Evolutionary conservation across 2,329 filamentous ascomycete genomes (phyloP).

Genomic region (Diaporthe citrichinensis): DNA sequence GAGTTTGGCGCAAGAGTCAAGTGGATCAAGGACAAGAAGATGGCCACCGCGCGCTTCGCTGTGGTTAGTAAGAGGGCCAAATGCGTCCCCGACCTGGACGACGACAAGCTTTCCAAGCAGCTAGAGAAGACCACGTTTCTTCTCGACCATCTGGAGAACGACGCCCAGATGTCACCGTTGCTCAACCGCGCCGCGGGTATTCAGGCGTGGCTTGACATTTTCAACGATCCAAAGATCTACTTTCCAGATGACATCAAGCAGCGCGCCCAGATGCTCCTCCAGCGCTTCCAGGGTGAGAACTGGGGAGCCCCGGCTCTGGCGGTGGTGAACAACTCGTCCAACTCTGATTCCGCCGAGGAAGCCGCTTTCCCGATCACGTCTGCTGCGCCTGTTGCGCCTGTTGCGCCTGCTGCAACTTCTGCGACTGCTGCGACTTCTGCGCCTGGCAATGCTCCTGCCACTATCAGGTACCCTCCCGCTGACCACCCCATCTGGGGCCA

Average conservation of each 20-base stretch:
- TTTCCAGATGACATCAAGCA: constrained; percentile 28
- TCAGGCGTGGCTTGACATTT: neutral
- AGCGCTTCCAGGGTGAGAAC: constrained; percentile 4
- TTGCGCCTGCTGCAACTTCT: no score
- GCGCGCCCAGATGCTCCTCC: constrained; percentile 32
- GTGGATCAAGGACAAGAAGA: neutral
- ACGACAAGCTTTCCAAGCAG: neutral
- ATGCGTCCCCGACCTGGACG: neutral
- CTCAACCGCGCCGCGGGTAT: neutral
- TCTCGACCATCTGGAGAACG: constrained; percentile 18
- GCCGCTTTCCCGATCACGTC: neutral
- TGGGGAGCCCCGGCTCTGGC: neutral
- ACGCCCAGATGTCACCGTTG: neutral
- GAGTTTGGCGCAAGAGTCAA: neutral
- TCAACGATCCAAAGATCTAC: neutral
- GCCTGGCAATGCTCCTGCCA: neutral
- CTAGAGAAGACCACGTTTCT: no score
- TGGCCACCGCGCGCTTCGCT: neutral
- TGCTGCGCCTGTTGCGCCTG: neutral
- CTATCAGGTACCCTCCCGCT: constrained; percentile 39
- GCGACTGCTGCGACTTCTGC: neutral
- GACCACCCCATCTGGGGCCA: constrained; percentile 50
- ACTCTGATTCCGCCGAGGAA: neutral
- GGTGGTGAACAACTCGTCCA: neutral
- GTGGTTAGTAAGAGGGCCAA: neutral